Percentiles rank a stretch among this genome's conserved stretches.
These are phyloP conservation scores for Orbilia javanica DNA, from an alignment of 2,329 filamentous ascomycete species.

Conservation along the genomic window DNA sequence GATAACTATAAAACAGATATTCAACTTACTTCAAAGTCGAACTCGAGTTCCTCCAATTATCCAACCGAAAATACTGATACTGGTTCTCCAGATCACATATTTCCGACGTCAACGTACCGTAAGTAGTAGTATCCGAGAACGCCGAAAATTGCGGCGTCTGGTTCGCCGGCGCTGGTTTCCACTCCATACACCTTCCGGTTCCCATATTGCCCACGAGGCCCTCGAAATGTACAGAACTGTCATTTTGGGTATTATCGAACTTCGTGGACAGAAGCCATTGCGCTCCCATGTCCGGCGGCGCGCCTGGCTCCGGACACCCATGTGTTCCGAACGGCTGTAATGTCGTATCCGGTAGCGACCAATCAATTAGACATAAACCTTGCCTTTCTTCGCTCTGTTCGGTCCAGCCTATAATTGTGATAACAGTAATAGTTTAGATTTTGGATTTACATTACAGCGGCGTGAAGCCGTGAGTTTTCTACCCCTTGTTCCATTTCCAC, in stretches of 20 bases:
- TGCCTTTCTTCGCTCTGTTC: neutral
- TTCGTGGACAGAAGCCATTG: constrained; percentile 19
- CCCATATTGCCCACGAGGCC: constrained; percentile 34
- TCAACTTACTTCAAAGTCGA: neutral
- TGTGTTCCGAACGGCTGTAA: constrained; percentile 34
- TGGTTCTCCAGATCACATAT: constrained; percentile 27
- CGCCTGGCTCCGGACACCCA: neutral
- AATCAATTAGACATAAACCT: constrained; percentile 45
- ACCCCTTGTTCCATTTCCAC: too few relatives aligned
- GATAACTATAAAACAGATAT: too few relatives aligned
- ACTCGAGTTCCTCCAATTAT: neutral
- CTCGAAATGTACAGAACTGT: constrained; percentile 10
- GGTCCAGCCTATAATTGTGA: constrained; percentile 27
- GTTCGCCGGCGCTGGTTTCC: neutral
- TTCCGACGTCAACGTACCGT: constrained; percentile 44
- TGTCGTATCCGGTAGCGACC: constrained; percentile 32
- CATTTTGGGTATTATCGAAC: neutral
- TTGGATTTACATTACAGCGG: neutral
- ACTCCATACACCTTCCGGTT: constrained; percentile 44
- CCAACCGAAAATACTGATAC: constrained; percentile 37
- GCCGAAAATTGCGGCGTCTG: neutral
- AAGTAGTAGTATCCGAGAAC: constrained; percentile 16
- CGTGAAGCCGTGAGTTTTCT: neutral
- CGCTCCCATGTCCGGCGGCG: constrained; percentile 17
- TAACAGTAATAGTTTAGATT: neutral